Conservation (phyloP, 163 green algal genomes). For the Chlorella variabilis region DNA sequence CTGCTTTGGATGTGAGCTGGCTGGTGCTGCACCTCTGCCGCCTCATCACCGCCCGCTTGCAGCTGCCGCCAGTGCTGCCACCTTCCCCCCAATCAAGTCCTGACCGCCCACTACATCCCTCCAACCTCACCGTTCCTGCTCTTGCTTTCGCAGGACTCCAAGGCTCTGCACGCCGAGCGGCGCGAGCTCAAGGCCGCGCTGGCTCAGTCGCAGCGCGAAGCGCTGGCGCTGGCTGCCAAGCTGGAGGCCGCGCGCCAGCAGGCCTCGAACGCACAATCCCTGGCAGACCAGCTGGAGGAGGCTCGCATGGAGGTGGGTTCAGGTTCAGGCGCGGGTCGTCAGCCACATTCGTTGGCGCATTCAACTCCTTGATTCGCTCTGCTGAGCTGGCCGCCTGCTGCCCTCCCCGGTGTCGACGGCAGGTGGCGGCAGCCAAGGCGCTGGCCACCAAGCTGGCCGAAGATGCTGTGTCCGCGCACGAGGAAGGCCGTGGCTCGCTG, state of each 20-base stretch:
- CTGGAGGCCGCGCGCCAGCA: background rate
- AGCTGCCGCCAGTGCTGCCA: background rate
- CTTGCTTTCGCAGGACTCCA: slow-evolving; percentile 14
- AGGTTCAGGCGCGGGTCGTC: too few species aligned
- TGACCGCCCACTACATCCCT: too few species aligned
- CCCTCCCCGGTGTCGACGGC: background rate
- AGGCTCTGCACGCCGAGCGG: slow-evolving; percentile 6
- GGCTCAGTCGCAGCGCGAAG: background rate
- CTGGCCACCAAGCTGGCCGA: slow-evolving; percentile 3
- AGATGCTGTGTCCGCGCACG: background rate
- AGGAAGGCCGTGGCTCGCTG: background rate
- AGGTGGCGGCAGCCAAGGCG: background rate
- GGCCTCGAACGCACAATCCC: background rate
- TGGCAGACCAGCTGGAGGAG: background rate
- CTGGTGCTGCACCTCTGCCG: background rate
- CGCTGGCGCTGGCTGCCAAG: background rate
- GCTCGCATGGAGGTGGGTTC: background rate
- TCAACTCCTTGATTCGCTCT: too few species aligned
- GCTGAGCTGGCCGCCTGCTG: too few species aligned
- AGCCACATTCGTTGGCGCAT: too few species aligned
- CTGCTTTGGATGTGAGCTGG: slow-evolving; percentile 4
- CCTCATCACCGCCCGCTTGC: background rate
- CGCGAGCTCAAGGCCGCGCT: slow-evolving; percentile 14
- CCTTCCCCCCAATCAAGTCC: too few species aligned
- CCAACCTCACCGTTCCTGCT: too few species aligned